These are phyloP conservation scores for Solanum peruvianum DNA, from an alignment of 257 asterid species.

Conservation along the genomic window DNA sequence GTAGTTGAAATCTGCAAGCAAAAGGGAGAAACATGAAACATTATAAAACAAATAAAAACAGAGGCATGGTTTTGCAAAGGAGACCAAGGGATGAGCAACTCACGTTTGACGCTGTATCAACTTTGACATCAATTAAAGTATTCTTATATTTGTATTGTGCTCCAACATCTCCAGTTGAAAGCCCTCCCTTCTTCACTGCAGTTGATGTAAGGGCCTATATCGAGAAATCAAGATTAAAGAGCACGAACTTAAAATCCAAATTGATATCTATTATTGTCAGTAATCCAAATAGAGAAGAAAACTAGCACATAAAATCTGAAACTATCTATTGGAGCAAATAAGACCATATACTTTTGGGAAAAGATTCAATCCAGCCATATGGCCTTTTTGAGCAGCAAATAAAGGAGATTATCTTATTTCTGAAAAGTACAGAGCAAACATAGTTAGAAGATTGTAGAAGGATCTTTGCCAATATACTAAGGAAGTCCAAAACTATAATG, in stretches of 20 bases:
- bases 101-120: constrained; percentile 88
- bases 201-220: constrained; percentile 76
- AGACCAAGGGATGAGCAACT: constrained; percentile 8
- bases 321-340: neutral
- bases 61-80: neutral
- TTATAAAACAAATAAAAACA: neutral
- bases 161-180: constrained; percentile 77
- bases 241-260: neutral
- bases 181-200: constrained; percentile 71
- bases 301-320: neutral
- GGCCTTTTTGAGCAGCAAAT: neutral
- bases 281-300: neutral
- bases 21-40: neutral
- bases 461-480: neutral
- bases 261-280: neutral
- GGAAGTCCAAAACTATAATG: neutral
- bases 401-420: neutral
- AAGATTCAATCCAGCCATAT: neutral
- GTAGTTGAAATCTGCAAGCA: constrained; percentile 50
- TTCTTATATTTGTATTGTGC: constrained; percentile 58
- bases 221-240: neutral
- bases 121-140: constrained; percentile 51
- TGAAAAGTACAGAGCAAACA: neutral
- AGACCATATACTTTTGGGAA: neutral
- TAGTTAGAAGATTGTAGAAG: neutral